phyloP scores from a whole-genome alignment of 495 filamentous ascomycete genomes.

The Daldinia caldariorum region DNA sequence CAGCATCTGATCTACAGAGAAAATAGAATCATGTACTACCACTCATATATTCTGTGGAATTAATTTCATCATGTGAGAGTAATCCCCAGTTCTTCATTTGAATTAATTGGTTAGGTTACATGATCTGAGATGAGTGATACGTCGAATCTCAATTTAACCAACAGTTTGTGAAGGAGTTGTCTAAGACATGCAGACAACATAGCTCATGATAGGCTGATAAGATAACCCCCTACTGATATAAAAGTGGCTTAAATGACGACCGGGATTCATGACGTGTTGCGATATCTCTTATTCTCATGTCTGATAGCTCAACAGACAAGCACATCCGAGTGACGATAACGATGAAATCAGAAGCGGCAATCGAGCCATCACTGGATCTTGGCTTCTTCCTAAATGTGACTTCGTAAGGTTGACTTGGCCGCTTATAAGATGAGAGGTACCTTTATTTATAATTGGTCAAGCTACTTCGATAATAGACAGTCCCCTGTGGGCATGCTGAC shows the following conservation, averaged over 20 bases:
- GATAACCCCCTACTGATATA: conserved; percentile 4
- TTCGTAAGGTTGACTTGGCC: conserved; percentile 14
- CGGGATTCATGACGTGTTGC: not conserved
- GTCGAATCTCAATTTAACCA: conserved; percentile 32
- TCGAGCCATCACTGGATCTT: conserved; percentile 38
- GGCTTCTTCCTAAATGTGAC: conserved; percentile 40
- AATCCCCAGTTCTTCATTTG: conserved; percentile 13
- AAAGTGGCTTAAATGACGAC: not conserved
- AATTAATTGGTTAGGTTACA: conserved; percentile 13
- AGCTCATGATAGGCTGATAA: not conserved
- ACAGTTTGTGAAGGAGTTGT: not conserved
- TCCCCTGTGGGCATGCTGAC: conserved; percentile 30
- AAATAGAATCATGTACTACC: conserved; percentile 1
- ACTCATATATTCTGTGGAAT: conserved; percentile 19
- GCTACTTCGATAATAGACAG: conserved; percentile 30
- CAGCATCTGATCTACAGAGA: conserved; percentile 8
- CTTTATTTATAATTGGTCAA: conserved; percentile 11
- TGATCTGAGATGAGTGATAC: conserved; percentile 9
- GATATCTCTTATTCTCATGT: not conserved
- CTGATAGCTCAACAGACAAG: conserved; percentile 1
- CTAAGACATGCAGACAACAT: conserved; percentile 9
- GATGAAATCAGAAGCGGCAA: conserved; percentile 35
- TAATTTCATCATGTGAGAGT: not conserved
- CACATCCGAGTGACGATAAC: conserved; percentile 2
- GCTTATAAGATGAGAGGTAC: not conserved